Evolutionary conservation across 495 filamentous ascomycete species (phyloP).

Genomic region (Rusavskia elegans): DNA sequence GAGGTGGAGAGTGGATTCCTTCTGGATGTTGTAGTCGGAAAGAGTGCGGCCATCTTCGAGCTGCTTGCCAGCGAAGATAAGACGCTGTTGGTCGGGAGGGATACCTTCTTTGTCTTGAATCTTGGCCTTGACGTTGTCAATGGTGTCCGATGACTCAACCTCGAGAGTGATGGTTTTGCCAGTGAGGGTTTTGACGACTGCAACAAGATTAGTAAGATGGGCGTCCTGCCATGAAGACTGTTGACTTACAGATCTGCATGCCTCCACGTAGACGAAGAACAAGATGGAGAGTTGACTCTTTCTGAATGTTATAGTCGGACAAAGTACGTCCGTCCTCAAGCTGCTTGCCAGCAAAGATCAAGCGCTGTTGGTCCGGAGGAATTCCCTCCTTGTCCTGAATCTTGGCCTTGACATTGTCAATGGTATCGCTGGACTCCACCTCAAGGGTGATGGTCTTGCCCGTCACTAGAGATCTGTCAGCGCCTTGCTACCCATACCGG

Average conservation of each 20-base stretch:
- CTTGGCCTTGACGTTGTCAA: conserved; percentile 85
- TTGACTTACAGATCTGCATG: conserved; percentile 87
- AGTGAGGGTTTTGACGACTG: conserved; percentile 76
- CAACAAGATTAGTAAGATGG: conserved; percentile 10
- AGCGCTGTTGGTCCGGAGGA: conserved; percentile 91
- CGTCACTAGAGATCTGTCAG: conserved; percentile 43
- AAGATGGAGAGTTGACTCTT: conserved; percentile 89
- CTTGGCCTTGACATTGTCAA: conserved; percentile 98
- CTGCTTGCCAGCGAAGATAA: conserved; percentile 61
- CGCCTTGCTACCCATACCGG: neutral
- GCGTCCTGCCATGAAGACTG: neutral
- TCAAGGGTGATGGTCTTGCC: conserved; percentile 99
- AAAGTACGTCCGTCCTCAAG: conserved; percentile 93
- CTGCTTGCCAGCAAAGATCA: conserved; percentile 98
- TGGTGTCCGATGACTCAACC: conserved; percentile 90
- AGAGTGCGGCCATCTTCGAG: conserved; percentile 56
- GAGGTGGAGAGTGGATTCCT: conserved; percentile 54
- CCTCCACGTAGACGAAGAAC: conserved; percentile 96
- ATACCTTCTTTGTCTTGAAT: conserved; percentile 71
- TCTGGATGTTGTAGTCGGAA: conserved; percentile 62
- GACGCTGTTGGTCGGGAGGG: conserved; percentile 59
- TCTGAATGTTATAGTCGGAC: conserved; percentile 97
- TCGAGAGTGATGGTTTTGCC: conserved; percentile 98
- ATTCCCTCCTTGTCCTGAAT: conserved; percentile 99
- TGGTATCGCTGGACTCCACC: conserved; percentile 95